Base-by-base conservation (phyloP, 1,284 basidiomycete species). In the Kalmanozyma brasiliensis region DNA sequence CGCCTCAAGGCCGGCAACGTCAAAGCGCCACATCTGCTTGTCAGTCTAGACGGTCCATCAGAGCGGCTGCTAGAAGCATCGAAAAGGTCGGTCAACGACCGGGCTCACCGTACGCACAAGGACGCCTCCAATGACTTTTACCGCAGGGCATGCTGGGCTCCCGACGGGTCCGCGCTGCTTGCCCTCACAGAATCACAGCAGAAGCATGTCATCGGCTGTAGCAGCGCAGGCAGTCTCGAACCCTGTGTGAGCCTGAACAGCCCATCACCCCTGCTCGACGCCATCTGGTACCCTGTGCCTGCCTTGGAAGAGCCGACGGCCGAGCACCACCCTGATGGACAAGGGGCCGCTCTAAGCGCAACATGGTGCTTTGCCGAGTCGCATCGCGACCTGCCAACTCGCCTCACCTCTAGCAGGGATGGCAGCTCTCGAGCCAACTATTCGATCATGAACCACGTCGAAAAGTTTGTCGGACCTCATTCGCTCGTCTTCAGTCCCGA, bases 361-460 rank as follows among this genome's bases (percentile, higher is more conserved):
- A 56, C 51, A 23, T 78, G 74, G 74, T 76, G 74, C 58, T 78
- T 71, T 34, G 65, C 59, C n/a, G 60, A 67, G 13, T 68, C 67
- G 7, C 52, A 63, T 34, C 52, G 74, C 16, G 65, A 76, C 29
- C 59, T 76, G 0, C 74, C 76, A 3, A 60, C 58, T 10, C 55
- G 67, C 13, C 62, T 78, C 13, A 66, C 76, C 26, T 53, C 66
- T 16, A 65, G 69, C 47, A 24, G 30, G 2, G 53, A 60, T 5
- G 67, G 66, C 16, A 24, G 47, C 17, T 47, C 48, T 4, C 57
- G 65, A 4, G 72, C 71, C 8, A 73, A 55, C 34, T 78, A 78
- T 45, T 67, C 72, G 8, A 62, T 78, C 52, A 74, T 76, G 68
- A 66, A 78, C 22, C 76, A 78, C 47, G 60, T 73, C 41, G 76